Conservation (phyloP, 352 stramenopile species). For the Phytophthora sp. region DNA sequence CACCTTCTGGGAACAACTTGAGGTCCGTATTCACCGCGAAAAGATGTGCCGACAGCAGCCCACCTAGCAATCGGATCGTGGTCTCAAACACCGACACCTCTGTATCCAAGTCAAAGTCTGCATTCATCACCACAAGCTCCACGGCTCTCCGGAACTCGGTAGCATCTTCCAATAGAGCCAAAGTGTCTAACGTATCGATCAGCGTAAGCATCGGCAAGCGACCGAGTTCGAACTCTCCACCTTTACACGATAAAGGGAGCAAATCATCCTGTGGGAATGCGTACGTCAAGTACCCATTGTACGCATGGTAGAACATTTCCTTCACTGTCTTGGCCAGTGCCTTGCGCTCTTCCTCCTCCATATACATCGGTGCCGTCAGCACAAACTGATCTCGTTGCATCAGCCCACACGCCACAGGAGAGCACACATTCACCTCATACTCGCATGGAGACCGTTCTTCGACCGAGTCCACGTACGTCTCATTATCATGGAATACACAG, state of each 20-base stretch:
- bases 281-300: conserved; percentile 83
- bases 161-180: conserved; percentile 85
- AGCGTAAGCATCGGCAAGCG: conserved; percentile 89
- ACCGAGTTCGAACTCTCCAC: conserved; percentile 77
- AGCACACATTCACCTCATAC: conserved; percentile 77
- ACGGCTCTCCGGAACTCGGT: conserved; percentile 79
- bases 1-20: conserved; percentile 56
- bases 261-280: conserved; percentile 88
- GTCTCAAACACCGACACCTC: conserved; percentile 95
- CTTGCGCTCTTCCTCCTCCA: conserved; percentile 63
- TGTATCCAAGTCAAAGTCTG: conserved; percentile 86
- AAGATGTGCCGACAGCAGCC: conserved; percentile 90
- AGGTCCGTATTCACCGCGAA: conserved; percentile 69
- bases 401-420: conserved; percentile 71
- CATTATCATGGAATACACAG: conserved; percentile 78
- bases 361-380: conserved; percentile 48
- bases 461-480: conserved; percentile 81
- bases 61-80: conserved; percentile 92
- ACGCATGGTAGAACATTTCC: conserved; percentile 92
- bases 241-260: conserved; percentile 69
- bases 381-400: conserved; percentile 79
- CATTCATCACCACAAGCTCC: conserved; percentile 56
- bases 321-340: conserved; percentile 69
- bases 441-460: conserved; percentile 57
- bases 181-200: conserved; percentile 92